Evolutionary conservation across 345 rosid genomes (phyloP), one percentile per base, ranked within the genome.

Genomic region (Triadica sebifera): DNA sequence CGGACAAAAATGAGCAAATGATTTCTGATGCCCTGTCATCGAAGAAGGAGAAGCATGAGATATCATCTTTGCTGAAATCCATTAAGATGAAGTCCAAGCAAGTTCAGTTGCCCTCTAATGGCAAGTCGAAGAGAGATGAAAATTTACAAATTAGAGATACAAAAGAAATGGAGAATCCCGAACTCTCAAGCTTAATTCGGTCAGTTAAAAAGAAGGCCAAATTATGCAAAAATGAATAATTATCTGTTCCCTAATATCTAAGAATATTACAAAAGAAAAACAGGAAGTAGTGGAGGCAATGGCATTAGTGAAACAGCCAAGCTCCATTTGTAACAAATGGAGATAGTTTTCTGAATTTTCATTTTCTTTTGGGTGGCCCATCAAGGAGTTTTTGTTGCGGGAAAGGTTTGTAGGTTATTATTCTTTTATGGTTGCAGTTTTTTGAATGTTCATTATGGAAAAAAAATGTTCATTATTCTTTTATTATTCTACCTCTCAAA

Each of bases 61-160:
- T 94, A 49, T 85, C 90, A 43, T 86, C 86, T 17, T 66, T 90
- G 65, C 86, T 94, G n/a, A 87, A 75, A 81, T 92, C 96, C 0
- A 59, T 92, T 47, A 91, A 94, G 91, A 86, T 84, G 85, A 94
- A 94, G 76, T 84, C 92, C 41, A 85, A 84, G 74, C 92, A 86
- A 80, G 81, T 74, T 67, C 78, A 71, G 56, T 43, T 69, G 59
- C 77, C 85, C 12, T 74, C 81, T 15, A 65, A 74, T 4, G 11
- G 66, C 20, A 86, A 82, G 81, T 66, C 77, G 6, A 81, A 73
- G 74, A 85, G 76, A 71, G 67, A 57, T 49, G 50, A 56, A 49
- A 70, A 56, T 13, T 47, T 51, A 11, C 77, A 46, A 11, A 37
- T 69, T 64, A 55, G 68, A 50, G 79, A 57, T 16, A 20, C 22